These are phyloP conservation scores for Kingdonia uniflora DNA, from an alignment of 164 flowering plant species.

Conservation along the genomic window DNA sequence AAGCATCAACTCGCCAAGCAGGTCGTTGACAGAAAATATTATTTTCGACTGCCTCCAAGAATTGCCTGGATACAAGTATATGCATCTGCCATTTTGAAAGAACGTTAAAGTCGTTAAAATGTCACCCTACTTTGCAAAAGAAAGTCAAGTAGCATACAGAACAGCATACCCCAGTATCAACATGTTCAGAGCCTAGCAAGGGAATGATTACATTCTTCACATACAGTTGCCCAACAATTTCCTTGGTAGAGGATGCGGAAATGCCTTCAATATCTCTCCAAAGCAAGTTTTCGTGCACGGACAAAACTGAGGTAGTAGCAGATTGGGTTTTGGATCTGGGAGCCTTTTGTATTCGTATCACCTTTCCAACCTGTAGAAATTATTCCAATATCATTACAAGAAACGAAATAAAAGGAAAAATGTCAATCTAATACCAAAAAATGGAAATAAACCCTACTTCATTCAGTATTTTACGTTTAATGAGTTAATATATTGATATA, in stretches of 20 bases:
- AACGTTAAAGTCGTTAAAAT: conserved; percentile 7
- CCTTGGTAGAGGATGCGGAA: conserved; percentile 35
- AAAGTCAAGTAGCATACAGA: background rate
- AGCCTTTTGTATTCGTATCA: conserved; percentile 59
- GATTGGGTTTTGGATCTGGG: no score
- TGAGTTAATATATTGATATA: background rate
- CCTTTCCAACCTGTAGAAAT: conserved; percentile 67
- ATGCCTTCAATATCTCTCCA: conserved; percentile 48
- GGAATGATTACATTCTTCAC: conserved; percentile 71
- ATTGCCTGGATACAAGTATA: conserved; percentile 51
- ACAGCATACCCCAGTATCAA: conserved; percentile 69
- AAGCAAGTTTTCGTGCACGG: conserved; percentile 40
- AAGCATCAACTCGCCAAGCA: conserved; percentile 68
- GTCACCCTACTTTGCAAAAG: background rate
- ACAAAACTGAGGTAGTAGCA: conserved; percentile 25
- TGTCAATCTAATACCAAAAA: background rate
- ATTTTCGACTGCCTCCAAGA: conserved; percentile 57
- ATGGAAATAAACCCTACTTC: background rate
- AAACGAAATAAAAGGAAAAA: conserved; percentile 2
- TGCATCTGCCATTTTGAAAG: conserved; percentile 35
- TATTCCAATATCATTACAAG: no score
- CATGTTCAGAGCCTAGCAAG: conserved; percentile 51
- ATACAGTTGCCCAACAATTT: conserved; percentile 38
- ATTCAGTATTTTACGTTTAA: background rate
- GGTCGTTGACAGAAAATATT: conserved; percentile 54